These are phyloP conservation scores for Camillea tinctor DNA, from an alignment of 2,329 filamentous ascomycete genomes.

Conservation along the genomic window DNA sequence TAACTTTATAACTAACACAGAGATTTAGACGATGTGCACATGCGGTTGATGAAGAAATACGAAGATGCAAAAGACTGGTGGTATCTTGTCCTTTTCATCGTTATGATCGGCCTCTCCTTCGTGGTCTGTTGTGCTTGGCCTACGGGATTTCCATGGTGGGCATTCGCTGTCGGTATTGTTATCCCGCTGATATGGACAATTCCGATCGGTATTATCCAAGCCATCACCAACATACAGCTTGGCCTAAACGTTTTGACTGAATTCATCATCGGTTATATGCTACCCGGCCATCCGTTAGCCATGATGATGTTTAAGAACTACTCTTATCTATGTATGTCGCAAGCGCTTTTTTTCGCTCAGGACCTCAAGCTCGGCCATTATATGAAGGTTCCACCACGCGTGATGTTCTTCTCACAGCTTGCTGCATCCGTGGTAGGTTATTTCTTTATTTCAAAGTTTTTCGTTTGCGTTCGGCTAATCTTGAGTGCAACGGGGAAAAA, in stretches of 20 bases:
- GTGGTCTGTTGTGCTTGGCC: conserved; percentile 54
- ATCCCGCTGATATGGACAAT: conserved; percentile 59
- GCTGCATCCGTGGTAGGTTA: conserved; percentile 40
- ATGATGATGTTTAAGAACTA: conserved; percentile 81
- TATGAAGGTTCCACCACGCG: conserved; percentile 44
- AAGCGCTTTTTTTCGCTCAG: conserved; percentile 63
- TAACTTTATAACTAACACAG: conserved; percentile 3
- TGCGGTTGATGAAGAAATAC: conserved; percentile 62
- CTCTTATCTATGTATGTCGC: conserved; percentile 66
- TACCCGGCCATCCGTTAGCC: conserved; percentile 66
- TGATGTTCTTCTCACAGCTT: conserved; percentile 48
- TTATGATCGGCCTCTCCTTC: conserved; percentile 56
- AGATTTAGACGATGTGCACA: conserved; percentile 45
- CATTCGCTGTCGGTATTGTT: conserved; percentile 55
- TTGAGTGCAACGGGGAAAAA: too few relatives aligned
- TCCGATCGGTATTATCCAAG: conserved; percentile 61
- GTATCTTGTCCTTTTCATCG: conserved; percentile 51
- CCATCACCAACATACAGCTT: conserved; percentile 61
- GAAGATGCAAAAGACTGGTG: conserved; percentile 60
- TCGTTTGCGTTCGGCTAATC: too few relatives aligned
- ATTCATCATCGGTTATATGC: conserved; percentile 71
- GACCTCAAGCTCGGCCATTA: conserved; percentile 69
- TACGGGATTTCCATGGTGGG: conserved; percentile 59
- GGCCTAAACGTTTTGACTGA: conserved; percentile 69
- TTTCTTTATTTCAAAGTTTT: too few relatives aligned